Evolutionary conservation across 768 basidiomycete genomes (phyloP), one percentile per base, ranked within the genome.

Genomic region (Leucocoprinus leucothites): DNA sequence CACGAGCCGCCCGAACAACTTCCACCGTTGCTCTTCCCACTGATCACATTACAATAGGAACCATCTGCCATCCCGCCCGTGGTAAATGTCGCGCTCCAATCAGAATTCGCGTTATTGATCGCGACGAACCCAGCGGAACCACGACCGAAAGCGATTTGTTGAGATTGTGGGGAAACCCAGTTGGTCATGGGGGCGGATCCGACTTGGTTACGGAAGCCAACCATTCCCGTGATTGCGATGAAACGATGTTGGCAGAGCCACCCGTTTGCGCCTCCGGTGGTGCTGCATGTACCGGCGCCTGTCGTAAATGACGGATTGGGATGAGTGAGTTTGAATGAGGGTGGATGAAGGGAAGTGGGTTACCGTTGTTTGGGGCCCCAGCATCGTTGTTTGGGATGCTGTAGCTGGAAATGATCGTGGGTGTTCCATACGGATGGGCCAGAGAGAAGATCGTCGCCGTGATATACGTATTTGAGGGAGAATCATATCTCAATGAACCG

Each of bases 201-300:
- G 8, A 85, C 85, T 28, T 73, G 71, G 60, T 86, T 84, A 31
- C 78, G 73, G 72, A 86, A 86, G 1, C 81, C 82, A n/a, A 77
- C 76, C 83, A 86, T 85, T 3, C 85, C 85, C 2, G 73, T 67
- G 40, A 86, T 70, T 3, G 84, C 76, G 3, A 73, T 61, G 71
- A 75, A 84, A 3, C 85, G 80, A 59, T 87, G 85, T 61, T 87
- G 85, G 63, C 85, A 86, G 34, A 82, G 68, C 83, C 84, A 86
- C 1, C 84, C 82, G n/a, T 73, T 74, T n/a, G 71, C 64, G 2
- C 82, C 85, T 9, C 74, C 76, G 16, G 66, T 80, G 0, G 69
- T 69, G 3, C 72, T 72, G 61, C 84, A 87, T 1, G 79, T 75
- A 28, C 82, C 84, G 2, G 65, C 48, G 34, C 74, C 79, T 79